Percentiles rank a stretch among this genome's conserved stretches.
Evolutionary conservation across 352 stramenopile genomes (phyloP).

Genomic region (Pythium periplocum): DNA sequence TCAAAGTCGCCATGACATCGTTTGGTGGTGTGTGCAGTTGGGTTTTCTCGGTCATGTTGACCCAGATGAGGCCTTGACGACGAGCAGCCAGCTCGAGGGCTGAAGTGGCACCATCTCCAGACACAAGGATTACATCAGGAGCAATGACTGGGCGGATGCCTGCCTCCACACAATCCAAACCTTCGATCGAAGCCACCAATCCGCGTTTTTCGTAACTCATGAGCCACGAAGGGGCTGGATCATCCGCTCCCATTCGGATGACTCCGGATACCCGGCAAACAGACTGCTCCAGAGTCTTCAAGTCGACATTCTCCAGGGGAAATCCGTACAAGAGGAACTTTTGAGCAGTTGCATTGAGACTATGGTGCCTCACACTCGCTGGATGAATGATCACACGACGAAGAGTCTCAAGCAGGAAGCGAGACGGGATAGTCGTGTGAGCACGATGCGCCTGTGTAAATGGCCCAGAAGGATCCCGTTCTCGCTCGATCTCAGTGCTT

Average conservation of each 20-base stretch:
- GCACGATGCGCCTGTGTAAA: constrained; percentile 29
- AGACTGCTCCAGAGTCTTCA: constrained; percentile 21
- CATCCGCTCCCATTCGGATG: constrained; percentile 7
- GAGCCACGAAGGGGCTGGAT: no score
- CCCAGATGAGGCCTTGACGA: constrained; percentile 6
- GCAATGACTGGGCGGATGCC: background rate
- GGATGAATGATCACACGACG: constrained; percentile 9
- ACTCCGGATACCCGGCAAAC: constrained; percentile 18
- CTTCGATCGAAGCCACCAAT: no score
- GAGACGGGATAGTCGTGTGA: constrained; percentile 15
- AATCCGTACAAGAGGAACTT: constrained; percentile 46
- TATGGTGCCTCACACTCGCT: background rate
- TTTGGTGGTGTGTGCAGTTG: no score
- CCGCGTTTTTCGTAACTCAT: no score
- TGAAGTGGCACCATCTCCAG: constrained; percentile 1
- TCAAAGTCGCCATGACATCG: no score
- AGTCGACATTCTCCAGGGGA: constrained; percentile 22
- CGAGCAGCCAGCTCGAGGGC: background rate
- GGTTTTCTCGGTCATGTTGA: background rate
- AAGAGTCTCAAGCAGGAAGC: constrained; percentile 24
- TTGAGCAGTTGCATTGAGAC: constrained; percentile 10
- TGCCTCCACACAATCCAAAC: no score
- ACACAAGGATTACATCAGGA: constrained; percentile 7
- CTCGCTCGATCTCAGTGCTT: constrained; percentile 10
- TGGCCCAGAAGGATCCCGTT: constrained; percentile 17